These are phyloP conservation scores for Laguncularia racemosa DNA, from an alignment of 345 rosid species.

Conservation along the genomic window DNA sequence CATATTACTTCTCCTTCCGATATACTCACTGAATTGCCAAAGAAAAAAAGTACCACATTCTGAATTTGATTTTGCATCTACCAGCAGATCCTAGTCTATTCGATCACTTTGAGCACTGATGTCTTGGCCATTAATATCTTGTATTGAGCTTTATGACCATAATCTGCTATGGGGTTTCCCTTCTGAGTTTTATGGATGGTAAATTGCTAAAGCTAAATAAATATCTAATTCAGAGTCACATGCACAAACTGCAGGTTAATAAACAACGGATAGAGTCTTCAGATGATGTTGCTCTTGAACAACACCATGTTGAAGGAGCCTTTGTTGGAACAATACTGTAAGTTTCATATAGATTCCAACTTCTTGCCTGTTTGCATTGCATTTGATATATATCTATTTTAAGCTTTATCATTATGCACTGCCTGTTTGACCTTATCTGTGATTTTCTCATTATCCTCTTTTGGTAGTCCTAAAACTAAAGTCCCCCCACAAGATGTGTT, in stretches of 20 bases:
- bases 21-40: not conserved
- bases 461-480: constrained; percentile 62
- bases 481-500: constrained; percentile 77
- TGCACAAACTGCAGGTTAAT: constrained; percentile 47
- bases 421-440: constrained; percentile 6
- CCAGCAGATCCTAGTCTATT: not conserved
- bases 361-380: constrained; percentile 5
- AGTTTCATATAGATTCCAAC: constrained; percentile 20
- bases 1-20: not conserved
- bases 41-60: not conserved
- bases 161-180: not conserved
- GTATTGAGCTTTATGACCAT: constrained; percentile 1
- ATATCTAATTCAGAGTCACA: constrained; percentile 4
- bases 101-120: constrained; percentile 1
- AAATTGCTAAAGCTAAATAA: no score
- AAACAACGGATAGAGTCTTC: constrained; percentile 52
- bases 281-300: constrained; percentile 57
- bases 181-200: no score
- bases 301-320: constrained; percentile 82
- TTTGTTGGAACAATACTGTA: constrained; percentile 85
- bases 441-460: constrained; percentile 11
- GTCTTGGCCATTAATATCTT: not conserved
- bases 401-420: not conserved
- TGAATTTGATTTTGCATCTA: not conserved
- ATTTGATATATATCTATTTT: not conserved